Evolutionary conservation across 805 yeast species (phyloP), one percentile per base, ranked within the genome.

Genomic region (Trichomonascus vanleenenianus): DNA sequence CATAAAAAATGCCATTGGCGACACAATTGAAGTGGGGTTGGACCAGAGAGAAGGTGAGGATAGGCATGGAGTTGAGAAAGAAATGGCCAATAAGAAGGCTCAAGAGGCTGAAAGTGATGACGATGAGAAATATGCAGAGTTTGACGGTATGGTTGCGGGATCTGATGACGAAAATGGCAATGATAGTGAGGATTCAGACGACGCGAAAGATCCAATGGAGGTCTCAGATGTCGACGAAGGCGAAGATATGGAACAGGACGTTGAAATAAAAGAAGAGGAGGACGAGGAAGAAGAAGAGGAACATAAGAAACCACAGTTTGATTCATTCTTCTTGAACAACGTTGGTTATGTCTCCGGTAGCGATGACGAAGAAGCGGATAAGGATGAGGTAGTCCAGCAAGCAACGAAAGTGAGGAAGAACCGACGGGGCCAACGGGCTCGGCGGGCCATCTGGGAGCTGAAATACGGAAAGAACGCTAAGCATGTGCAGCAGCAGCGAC

Each of bases 381-480:
- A 54, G 22, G 58, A 49, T 38, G 33, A 36, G 12, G 39, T 39
- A 9, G 56, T 56, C 27, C 49, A 50, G 36, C 40, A 48, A 27
- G 50, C 52, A 14, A 50, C 60, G 5, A 52, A 53, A 15, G 66
- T 64, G 50, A 75, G 91, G 51, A 87, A 88, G 56, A 93, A 93
- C 63, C 75, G 98, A 67, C 79, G 97, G 63, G 98, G 98, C 20
- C 98, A 93, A 68, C 74, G 97, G 49, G 98, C 97, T 1, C 80
- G 98, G 67, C 93, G 91, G 63, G 83, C 85, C 71, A 87, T 93
- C 43, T 93, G 97, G 97, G 98, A 88, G 60, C 70, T 76, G 66
- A 91, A 93, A 63, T 93, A 72, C 60, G 97, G 97, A 22, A 63
- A 63, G 15, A 68, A 71, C 20, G 98, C 98, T n/a, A 81, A 78